Evolutionary conservation across 1,284 basidiomycete genomes (phyloP), one percentile per base, ranked within the genome.

Genomic region (Meripilus lineatus): DNA sequence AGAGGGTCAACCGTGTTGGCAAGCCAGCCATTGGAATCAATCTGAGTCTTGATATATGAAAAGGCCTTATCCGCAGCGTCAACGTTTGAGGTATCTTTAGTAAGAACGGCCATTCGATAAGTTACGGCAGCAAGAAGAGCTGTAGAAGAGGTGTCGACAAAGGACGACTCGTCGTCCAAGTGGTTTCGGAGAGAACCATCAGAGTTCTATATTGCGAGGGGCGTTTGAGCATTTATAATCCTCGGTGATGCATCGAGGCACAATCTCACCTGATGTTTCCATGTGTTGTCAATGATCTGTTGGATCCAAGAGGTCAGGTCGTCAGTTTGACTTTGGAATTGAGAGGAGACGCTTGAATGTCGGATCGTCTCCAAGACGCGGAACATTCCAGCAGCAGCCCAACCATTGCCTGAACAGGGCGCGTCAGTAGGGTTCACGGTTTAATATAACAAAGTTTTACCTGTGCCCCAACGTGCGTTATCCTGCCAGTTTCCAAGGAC

Each of bases 321-420:
- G 0, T 48, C 49, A 47, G 72, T 70, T 50, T 84, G 70, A 11
- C 50, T 43, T 17, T 52, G 41, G 51, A 83, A 71, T 20, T 64
- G 34, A 4, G 45, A 43, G 6, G 67, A 64, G 36, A 65, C 65
- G 10, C 59, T 54, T 2, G 77, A 76, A 40, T 76, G 68, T 43
- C 70, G 63, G 41, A 84, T 69, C 0, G 79, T 80, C 32, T 75
- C 72, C 4, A 79, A 59, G 1, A 83, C 79, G 18, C 81, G 70
- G 17, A 81, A 62, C 72, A 83, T 80, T 1, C 84, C 84, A 1
- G 79, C 79, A 0, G 79, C 74, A 0, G 77, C 82, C 84, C 83
- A 86, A 0, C 66, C 82, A 50, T 85, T 84, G 1, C 82, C 82
- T 69, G 51, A 15, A n/a, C 5, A 11, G 18, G 17, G 4, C 41